Conservation (phyloP, 2,329 filamentous ascomycete species). For the Ascochyta clinopodiicola region DNA sequence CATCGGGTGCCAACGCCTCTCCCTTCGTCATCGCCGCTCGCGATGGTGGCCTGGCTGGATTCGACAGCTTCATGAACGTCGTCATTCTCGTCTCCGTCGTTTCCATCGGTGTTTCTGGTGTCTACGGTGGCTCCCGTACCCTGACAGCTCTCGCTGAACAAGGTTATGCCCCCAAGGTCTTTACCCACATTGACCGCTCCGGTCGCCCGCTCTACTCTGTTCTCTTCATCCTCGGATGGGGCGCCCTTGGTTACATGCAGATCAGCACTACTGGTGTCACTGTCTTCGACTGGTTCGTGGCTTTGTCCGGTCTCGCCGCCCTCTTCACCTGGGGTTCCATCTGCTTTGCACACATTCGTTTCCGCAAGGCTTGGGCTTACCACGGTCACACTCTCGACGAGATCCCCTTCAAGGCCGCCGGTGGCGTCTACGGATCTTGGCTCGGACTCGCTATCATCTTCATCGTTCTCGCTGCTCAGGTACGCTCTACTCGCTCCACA, state of each 20-base stretch:
- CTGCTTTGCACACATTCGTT: conserved; percentile 90
- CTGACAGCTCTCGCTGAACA: conserved; percentile 60
- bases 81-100: conserved; percentile 69
- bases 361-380: conserved; percentile 64
- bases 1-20: conserved; percentile 54
- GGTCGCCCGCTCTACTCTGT: conserved; percentile 83
- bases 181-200: conserved; percentile 82
- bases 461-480: conserved; percentile 49
- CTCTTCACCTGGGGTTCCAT: conserved; percentile 85
- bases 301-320: conserved; percentile 74
- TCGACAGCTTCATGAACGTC: conserved; percentile 71
- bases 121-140: conserved; percentile 64
- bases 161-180: conserved; percentile 75
- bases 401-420: conserved; percentile 52
- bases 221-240: conserved; percentile 68
- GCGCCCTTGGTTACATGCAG: conserved; percentile 76
- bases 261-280: conserved; percentile 54
- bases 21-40: conserved; percentile 72
- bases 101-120: conserved; percentile 65
- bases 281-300: conserved; percentile 79
- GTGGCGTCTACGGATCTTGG: conserved; percentile 51
- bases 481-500: conserved; percentile 20
- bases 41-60: conserved; percentile 64
- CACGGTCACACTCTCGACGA: conserved; percentile 52
- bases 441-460: conserved; percentile 49